phyloP scores from a whole-genome alignment of 495 filamentous ascomycete genomes.

The Penicillium maclennaniae region DNA sequence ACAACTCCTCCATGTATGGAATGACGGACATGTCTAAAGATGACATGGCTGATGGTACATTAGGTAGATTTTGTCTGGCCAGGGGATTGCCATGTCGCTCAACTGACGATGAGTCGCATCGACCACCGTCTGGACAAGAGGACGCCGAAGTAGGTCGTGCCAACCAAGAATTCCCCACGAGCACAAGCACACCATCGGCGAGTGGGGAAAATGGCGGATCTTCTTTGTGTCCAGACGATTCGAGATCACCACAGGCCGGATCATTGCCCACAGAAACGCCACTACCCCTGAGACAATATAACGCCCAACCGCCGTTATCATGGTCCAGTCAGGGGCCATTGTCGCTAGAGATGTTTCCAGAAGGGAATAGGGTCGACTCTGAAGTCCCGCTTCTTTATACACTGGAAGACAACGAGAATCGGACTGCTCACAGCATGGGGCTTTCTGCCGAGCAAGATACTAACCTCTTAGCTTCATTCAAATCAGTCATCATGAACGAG shows the following conservation, averaged over 20 bases:
- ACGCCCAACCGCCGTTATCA: background rate
- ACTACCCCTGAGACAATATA: background rate
- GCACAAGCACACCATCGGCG: background rate
- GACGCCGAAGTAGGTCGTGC: background rate
- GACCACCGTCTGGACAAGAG: background rate
- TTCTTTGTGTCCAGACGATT: background rate
- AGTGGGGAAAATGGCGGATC: background rate
- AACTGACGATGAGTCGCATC: background rate
- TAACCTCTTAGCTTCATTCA: conserved; percentile 16
- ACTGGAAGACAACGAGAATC: conserved; percentile 14
- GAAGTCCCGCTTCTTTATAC: background rate
- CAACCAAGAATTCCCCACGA: background rate
- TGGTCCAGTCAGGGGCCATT: background rate
- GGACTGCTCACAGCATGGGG: conserved; percentile 18
- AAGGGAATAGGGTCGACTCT: background rate
- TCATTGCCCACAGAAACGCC: background rate
- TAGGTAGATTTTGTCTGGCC: background rate
- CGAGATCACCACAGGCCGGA: background rate
- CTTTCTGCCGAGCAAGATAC: conserved; percentile 20
- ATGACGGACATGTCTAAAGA: background rate
- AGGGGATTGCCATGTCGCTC: background rate
- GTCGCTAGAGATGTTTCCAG: background rate
- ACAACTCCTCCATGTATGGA: conserved; percentile 14
- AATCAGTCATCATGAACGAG: conserved; percentile 20
- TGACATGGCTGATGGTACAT: background rate